Evolutionary conservation across 2,329 filamentous ascomycete genomes (phyloP).

Genomic region (Blumeriella jaapii): DNA sequence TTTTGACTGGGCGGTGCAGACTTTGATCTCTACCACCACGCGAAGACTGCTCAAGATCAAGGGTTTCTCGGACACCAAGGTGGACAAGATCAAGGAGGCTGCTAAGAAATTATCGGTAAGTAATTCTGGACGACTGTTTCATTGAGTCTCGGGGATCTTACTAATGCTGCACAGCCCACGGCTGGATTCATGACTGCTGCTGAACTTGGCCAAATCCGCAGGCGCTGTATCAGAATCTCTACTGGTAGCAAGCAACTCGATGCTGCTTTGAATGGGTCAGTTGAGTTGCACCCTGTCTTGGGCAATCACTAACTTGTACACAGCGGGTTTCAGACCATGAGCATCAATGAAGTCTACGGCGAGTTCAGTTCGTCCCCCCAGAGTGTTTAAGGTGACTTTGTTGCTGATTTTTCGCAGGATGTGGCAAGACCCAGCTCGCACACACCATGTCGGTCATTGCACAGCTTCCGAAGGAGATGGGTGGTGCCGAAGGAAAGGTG

Average conservation of each 20-base stretch:
- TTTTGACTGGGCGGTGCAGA: conserved; percentile 29
- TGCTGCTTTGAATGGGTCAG: conserved; percentile 48
- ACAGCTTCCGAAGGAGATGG: conserved; percentile 44
- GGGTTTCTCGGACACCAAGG: conserved; percentile 58
- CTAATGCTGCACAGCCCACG: conserved; percentile 35
- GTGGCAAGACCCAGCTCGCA: conserved; percentile 58
- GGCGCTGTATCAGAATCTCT: conserved; percentile 51
- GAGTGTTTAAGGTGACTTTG: no score
- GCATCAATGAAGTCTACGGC: conserved; percentile 53
- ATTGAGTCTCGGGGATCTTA: background rate
- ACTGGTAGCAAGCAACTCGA: conserved; percentile 62
- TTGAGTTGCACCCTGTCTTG: background rate
- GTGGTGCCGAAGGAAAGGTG: conserved; percentile 57
- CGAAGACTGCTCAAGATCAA: conserved; percentile 54
- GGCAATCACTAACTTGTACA: no score
- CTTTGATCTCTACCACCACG: conserved; percentile 47
- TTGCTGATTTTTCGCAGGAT: conserved; percentile 28
- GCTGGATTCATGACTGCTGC: conserved; percentile 54
- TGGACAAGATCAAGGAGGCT: conserved; percentile 60
- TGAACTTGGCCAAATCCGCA: conserved; percentile 51
- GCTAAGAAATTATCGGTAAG: conserved; percentile 32
- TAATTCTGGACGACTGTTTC: background rate
- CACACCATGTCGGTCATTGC: conserved; percentile 59
- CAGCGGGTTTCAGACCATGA: conserved; percentile 59
- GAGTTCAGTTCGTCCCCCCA: conserved; percentile 36